phyloP scores from a whole-genome alignment of 2,329 filamentous ascomycete genomes.

The Xylariaceae sp. region DNA sequence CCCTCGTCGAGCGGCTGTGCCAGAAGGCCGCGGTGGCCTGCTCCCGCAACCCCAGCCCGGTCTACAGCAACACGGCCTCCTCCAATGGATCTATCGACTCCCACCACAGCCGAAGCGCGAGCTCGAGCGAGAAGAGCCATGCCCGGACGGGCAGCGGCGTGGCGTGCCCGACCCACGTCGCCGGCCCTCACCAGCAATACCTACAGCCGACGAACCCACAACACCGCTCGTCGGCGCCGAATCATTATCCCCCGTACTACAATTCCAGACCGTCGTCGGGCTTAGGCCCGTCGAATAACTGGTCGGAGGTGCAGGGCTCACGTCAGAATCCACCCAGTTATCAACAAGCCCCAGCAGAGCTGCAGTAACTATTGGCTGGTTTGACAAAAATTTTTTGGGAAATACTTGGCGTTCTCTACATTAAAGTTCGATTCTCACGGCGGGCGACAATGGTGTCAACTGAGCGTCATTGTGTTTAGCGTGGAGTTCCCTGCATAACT shows the following conservation, averaged over 20 bases:
- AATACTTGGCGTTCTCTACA: not conserved
- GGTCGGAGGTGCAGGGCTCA: not conserved
- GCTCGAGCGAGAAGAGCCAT: constrained; percentile 1
- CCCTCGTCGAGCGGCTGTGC: constrained; percentile 70
- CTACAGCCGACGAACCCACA: not conserved
- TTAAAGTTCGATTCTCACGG: no score
- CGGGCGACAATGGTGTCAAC: not conserved
- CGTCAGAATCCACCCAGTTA: no score
- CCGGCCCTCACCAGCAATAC: not conserved
- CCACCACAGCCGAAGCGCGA: not conserved
- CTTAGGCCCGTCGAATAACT: constrained; percentile 3
- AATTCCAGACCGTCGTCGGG: constrained; percentile 3
- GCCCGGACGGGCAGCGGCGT: not conserved
- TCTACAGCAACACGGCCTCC: no score
- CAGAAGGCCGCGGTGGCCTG: constrained; percentile 48
- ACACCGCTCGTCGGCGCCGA: not conserved
- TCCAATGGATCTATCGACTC: constrained; percentile 5
- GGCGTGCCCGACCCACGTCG: not conserved
- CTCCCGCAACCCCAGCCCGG: constrained; percentile 3
- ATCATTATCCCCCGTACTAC: constrained; percentile 10
- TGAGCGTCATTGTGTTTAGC: constrained; percentile 11
- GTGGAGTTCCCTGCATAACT: constrained; percentile 13
- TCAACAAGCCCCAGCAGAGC: constrained; percentile 15
- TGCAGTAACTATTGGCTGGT: constrained; percentile 13
- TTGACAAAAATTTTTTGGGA: no score